Evolutionary conservation across 306 rosid species (phyloP), one percentile per base, ranked within the genome.

Genomic region (Vigna mungo): DNA sequence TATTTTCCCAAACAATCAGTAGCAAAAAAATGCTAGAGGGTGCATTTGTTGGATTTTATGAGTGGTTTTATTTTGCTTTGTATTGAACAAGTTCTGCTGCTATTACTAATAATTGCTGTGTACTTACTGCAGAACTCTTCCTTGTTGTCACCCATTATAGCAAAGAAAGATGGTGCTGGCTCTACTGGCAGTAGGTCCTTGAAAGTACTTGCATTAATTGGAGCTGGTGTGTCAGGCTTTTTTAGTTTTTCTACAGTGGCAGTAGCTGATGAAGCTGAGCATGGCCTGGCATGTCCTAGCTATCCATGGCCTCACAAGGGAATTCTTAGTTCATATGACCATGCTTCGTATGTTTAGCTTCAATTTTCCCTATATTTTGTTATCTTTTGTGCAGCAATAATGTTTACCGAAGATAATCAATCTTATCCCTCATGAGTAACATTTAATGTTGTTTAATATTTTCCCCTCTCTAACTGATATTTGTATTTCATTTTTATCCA

Each of bases 221-320:
- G 98, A 77, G 99, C 92, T 36, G 90, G 98, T 53, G 78, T 96
- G 54, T 88, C 98, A 4, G 97, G 99, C 43, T 63, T 92, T 16
- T 80, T 96, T 30, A 74, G 98, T 82, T 92, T 96, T 85, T 89
- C 94, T 58, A 87, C 96, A 25, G 76, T 87, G 7, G 95, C 97
- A 75, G 86, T 89, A 53, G 96, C 98, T 68, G 99, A 96, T 88
- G 99, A 96, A 86, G 97, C 98, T 60, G 99, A 96, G 76, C 98
- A 96, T 74, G 98, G 99, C 75, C 88, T 96, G 60, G 97, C 84
- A 37, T 87, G 89, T 80, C 92, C 99, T 68, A 84, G 39, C 89
- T 96, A 92, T 88, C 99, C 99, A 36, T 96, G 99, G 99, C 99
- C 99, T 76, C 99, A 96, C 81, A n/a, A 82, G 69, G 99, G 99